Evolutionary conservation across 805 yeast genomes (phyloP).

Genomic region (Yarrowia porcina): DNA sequence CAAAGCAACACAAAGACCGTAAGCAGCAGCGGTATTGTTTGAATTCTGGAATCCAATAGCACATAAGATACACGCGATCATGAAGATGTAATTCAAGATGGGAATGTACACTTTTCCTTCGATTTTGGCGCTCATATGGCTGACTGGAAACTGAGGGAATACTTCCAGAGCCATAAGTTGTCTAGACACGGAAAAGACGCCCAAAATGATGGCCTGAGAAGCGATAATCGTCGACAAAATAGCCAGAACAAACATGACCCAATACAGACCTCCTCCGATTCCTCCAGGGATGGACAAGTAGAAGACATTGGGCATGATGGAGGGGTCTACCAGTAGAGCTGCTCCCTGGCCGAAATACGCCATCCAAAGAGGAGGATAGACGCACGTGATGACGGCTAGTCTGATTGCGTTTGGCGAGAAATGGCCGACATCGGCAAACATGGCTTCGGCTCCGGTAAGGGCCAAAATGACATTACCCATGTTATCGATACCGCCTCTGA

Average conservation of each 20-base stretch:
- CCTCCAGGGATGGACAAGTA: slow-evolving; percentile 18
- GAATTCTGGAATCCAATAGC: slow-evolving; percentile 49
- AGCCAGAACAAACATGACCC: slow-evolving; percentile 46
- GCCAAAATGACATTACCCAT: slow-evolving; percentile 53
- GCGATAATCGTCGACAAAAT: slow-evolving; percentile 57
- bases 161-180: slow-evolving; percentile 55
- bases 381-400: slow-evolving; percentile 45
- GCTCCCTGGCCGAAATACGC: slow-evolving; percentile 60
- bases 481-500: slow-evolving; percentile 39
- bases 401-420: slow-evolving; percentile 52
- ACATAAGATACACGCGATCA: slow-evolving; percentile 50
- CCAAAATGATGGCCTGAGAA: slow-evolving; percentile 56
- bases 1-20: slow-evolving; percentile 56
- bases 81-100: slow-evolving; percentile 47
- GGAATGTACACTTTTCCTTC: slow-evolving; percentile 55
- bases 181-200: slow-evolving; percentile 51
- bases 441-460: slow-evolving; percentile 59
- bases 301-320: slow-evolving; percentile 22
- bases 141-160: slow-evolving; percentile 50
- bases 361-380: slow-evolving; percentile 52
- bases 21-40: slow-evolving; percentile 49
- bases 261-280: slow-evolving; percentile 7
- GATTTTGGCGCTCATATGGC: slow-evolving; percentile 46
- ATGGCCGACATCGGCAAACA: slow-evolving; percentile 63
- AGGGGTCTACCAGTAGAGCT: background rate